phyloP scores from a whole-genome alignment of 176 grass and related monocot genomes.

The Oryza coarctata region DNA sequence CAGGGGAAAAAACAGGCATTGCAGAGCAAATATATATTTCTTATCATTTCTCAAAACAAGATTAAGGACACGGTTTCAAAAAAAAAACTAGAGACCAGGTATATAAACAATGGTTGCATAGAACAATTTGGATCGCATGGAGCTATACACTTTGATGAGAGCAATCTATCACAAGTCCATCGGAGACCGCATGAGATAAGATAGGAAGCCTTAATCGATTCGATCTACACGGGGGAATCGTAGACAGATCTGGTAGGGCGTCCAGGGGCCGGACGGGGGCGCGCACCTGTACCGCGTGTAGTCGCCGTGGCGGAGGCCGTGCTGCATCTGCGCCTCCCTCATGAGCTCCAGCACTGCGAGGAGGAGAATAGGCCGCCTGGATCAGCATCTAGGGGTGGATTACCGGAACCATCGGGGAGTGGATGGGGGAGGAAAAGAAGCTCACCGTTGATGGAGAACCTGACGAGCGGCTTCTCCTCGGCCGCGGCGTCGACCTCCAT shows the following conservation, averaged over 20 bases:
- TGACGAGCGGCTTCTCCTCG: conserved; percentile 60
- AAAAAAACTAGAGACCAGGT: not conserved
- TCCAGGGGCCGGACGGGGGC: not conserved
- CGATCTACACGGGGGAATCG: not conserved
- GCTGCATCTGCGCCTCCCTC: conserved; percentile 94
- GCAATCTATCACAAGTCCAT: conserved; percentile 5
- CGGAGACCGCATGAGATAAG: not conserved
- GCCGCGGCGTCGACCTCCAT: conserved; percentile 67
- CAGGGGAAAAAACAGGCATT: not conserved
- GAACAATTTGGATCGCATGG: not conserved
- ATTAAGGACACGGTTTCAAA: not conserved
- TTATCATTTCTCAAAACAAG: not conserved
- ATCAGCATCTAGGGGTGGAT: conserved; percentile 8
- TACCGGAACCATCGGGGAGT: not conserved
- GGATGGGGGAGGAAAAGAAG: not conserved
- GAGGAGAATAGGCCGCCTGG: not conserved
- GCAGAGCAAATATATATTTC: not conserved
- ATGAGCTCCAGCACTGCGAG: conserved; percentile 78
- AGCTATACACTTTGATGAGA: conserved; percentile 1
- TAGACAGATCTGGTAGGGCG: conserved; percentile 10
- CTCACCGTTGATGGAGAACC: conserved; percentile 90
- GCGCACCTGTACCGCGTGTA: conserved; percentile 79
- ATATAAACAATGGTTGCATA: not conserved
- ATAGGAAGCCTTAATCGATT: not conserved
- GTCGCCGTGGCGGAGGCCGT: conserved; percentile 89